Percentiles rank a stretch among this genome's conserved stretches.
phyloP scores from a whole-genome alignment of 2,329 filamentous ascomycete species.

The Chaetomium sp. region DNA sequence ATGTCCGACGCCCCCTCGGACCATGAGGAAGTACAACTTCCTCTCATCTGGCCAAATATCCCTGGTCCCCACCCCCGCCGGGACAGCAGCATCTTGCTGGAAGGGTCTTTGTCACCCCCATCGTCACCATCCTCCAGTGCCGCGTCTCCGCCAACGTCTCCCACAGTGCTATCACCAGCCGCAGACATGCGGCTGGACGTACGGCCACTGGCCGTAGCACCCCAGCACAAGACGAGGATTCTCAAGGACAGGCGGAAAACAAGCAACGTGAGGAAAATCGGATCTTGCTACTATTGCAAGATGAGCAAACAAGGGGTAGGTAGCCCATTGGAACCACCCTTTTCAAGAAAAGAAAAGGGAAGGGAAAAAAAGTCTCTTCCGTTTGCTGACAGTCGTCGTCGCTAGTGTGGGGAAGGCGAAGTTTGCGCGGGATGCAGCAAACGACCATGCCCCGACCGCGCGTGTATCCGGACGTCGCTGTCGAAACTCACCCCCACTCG shows the following conservation, averaged over 20 bases:
- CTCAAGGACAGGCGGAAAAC: slow-evolving; percentile 37
- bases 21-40: slow-evolving; percentile 1
- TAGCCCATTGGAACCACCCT: background rate
- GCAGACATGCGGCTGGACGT: slow-evolving; percentile 7
- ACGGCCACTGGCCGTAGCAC: background rate
- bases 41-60: slow-evolving; percentile 16
- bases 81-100: slow-evolving; percentile 5
- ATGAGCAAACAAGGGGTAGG: slow-evolving; percentile 43
- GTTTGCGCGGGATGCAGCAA: slow-evolving; percentile 10
- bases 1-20: slow-evolving; percentile 14
- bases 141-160: too few relatives aligned
- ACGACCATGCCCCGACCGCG: background rate
- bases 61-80: slow-evolving; percentile 9
- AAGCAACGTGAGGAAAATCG: slow-evolving; percentile 42
- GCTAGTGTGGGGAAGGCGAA: slow-evolving; percentile 4
- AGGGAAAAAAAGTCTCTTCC: too few relatives aligned
- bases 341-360: too few relatives aligned
- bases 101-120: slow-evolving; percentile 1
- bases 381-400: slow-evolving; percentile 15
- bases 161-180: background rate
- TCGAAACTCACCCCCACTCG: background rate
- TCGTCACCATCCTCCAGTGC: too few relatives aligned
- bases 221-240: slow-evolving; percentile 8
- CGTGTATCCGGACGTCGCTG: slow-evolving; percentile 11
- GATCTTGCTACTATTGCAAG: slow-evolving; percentile 44